Evolutionary conservation across 176 grass and related monocot genomes (phyloP).

Genomic region (Thalia dealbata): DNA sequence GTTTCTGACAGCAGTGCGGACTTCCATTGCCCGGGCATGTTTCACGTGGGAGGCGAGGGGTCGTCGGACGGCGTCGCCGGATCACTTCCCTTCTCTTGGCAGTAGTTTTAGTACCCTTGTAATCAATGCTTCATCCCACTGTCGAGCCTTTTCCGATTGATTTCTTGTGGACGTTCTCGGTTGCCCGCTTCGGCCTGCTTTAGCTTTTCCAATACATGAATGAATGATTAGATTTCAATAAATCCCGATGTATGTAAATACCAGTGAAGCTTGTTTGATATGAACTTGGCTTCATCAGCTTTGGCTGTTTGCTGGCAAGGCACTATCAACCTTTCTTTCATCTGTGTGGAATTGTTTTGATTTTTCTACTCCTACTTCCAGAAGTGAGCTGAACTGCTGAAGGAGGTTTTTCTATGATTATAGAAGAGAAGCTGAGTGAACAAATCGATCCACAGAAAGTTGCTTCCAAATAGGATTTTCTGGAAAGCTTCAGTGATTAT

Average conservation of each 20-base stretch:
- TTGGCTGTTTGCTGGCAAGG: background rate
- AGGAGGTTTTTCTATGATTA: too few species aligned
- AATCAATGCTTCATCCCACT: background rate
- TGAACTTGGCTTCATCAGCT: background rate
- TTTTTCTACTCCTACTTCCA: too few species aligned
- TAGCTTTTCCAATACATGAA: background rate
- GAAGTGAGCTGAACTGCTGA: too few species aligned
- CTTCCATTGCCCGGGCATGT: conserved; percentile 11
- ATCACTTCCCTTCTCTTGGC: conserved; percentile 23
- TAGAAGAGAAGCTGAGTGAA: too few species aligned
- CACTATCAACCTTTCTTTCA: background rate
- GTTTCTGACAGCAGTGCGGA: conserved; percentile 5
- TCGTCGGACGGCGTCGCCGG: background rate
- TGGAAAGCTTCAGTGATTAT: too few species aligned
- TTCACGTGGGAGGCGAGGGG: conserved; percentile 3
- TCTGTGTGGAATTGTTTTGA: too few species aligned
- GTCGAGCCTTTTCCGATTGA: background rate
- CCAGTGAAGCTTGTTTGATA: background rate
- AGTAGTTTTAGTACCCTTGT: background rate
- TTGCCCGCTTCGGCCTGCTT: background rate
- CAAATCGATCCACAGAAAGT: too few species aligned
- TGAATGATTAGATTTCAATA: background rate
- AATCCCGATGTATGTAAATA: background rate
- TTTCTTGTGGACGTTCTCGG: background rate
- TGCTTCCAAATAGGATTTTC: too few species aligned